Percentiles rank a stretch among this genome's conserved stretches.
These are phyloP conservation scores for Cryptococcus deneoformans DNA, from an alignment of 1,284 basidiomycete genomes.

Conservation along the genomic window DNA sequence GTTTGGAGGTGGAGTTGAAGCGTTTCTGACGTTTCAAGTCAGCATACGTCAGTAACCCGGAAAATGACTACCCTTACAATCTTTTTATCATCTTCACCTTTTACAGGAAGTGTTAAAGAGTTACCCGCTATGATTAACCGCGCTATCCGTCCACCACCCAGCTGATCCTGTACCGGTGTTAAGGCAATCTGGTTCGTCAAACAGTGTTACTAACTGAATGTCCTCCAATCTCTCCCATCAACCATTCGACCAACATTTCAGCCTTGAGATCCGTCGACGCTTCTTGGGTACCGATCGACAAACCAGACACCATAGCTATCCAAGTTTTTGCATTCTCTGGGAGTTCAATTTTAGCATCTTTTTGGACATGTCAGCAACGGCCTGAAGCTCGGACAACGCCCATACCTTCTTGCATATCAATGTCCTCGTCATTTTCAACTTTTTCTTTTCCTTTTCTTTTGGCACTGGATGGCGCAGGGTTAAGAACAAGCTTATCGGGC, in stretches of 20 bases:
- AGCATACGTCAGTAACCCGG: background rate
- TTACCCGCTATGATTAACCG: slow-evolving; percentile 84
- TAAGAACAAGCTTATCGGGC: slow-evolving; percentile 57
- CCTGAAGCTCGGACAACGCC: background rate
- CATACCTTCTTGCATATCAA: slow-evolving; percentile 19
- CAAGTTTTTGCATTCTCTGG: slow-evolving; percentile 55
- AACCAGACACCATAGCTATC: slow-evolving; percentile 80
- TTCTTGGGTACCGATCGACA: slow-evolving; percentile 61
- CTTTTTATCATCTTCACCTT: slow-evolving; percentile 53
- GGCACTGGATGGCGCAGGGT: slow-evolving; percentile 45
- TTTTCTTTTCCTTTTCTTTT: slow-evolving; percentile 45
- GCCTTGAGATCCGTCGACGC: slow-evolving; percentile 66
- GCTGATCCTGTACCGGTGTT: slow-evolving; percentile 54
- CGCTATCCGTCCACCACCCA: slow-evolving; percentile 67
- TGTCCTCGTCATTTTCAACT: slow-evolving; percentile 24
- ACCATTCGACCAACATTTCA: slow-evolving; percentile 80
- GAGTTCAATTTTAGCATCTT: background rate
- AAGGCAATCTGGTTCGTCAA: background rate
- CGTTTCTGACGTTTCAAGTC: too few species aligned
- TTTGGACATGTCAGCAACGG: too few species aligned
- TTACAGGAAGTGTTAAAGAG: slow-evolving; percentile 62
- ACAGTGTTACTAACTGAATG: slow-evolving; percentile 51
- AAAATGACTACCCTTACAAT: slow-evolving; percentile 54
- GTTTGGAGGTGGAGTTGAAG: slow-evolving; percentile 36
- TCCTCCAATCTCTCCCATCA: slow-evolving; percentile 70